Conservation (phyloP, 305 asterid species). For the Fraxinus dipetala region DNA sequence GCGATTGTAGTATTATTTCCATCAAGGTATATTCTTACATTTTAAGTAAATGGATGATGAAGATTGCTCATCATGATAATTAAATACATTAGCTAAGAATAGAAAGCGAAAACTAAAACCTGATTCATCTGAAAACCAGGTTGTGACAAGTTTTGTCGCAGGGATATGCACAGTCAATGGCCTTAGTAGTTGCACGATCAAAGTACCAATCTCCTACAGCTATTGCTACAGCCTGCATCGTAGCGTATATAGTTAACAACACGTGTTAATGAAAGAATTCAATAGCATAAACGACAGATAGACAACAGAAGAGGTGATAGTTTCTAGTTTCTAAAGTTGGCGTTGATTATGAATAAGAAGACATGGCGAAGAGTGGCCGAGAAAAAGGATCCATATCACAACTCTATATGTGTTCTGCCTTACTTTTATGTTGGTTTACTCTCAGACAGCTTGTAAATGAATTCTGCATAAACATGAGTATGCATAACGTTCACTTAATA, state of each 20-base stretch:
- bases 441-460: neutral
- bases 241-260: constrained; percentile 26
- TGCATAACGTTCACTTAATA: neutral
- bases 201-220: constrained; percentile 94
- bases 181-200: constrained; percentile 49
- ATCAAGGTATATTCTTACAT: constrained; percentile 17
- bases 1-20: constrained; percentile 29
- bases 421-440: neutral
- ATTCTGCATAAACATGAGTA: neutral
- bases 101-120: neutral
- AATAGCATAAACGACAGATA: constrained; percentile 24
- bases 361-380: neutral
- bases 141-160: constrained; percentile 82
- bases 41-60: constrained; percentile 23
- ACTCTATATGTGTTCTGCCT: neutral
- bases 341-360: neutral
- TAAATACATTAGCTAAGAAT: constrained; percentile 17
- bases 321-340: neutral
- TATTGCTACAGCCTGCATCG: constrained; percentile 66
- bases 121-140: constrained; percentile 56
- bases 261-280: constrained; percentile 23
- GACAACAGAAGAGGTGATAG: constrained; percentile 13
- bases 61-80: constrained; percentile 30
- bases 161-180: constrained; percentile 86
- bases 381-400: neutral